These are phyloP conservation scores for Taphrina sp. DNA, from an alignment of 1,139 yeast species.

Conservation along the genomic window DNA sequence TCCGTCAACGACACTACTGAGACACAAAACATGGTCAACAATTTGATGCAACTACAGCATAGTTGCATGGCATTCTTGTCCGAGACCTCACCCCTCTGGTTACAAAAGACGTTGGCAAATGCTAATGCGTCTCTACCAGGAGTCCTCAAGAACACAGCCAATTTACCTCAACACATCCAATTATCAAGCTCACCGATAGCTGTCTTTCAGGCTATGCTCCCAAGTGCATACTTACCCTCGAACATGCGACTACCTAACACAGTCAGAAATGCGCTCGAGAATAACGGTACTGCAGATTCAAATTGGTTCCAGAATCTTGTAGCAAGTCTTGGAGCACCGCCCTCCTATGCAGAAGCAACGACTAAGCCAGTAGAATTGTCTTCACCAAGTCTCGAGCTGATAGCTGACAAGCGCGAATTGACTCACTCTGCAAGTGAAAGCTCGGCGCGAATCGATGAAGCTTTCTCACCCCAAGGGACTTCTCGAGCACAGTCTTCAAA, in stretches of 20 bases:
- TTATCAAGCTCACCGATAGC: constrained; percentile 3
- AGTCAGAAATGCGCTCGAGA: background rate
- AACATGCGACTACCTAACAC: background rate
- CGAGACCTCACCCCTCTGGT: constrained; percentile 20
- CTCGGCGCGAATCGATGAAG: background rate
- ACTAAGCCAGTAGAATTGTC: background rate
- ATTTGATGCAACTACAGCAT: constrained; percentile 17
- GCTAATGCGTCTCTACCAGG: constrained; percentile 18
- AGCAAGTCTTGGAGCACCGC: constrained; percentile 21
- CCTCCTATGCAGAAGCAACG: constrained; percentile 25
- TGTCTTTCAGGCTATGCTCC: constrained; percentile 26
- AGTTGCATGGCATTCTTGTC: constrained; percentile 19
- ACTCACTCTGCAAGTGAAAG: background rate
- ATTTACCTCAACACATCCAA: constrained; percentile 1
- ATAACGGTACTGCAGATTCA: background rate
- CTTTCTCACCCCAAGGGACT: background rate
- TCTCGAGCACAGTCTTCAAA: too few relatives aligned
- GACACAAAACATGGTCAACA: background rate
- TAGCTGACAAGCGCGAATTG: too few relatives aligned
- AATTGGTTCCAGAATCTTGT: constrained; percentile 20
- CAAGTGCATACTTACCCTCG: background rate
- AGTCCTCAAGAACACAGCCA: constrained; percentile 6
- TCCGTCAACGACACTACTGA: background rate
- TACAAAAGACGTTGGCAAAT: constrained; percentile 17
- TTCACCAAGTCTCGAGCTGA: too few relatives aligned